Evolutionary conservation across 768 basidiomycete genomes (phyloP), one percentile per base, ranked within the genome.

Genomic region (Pholiota microspora): DNA sequence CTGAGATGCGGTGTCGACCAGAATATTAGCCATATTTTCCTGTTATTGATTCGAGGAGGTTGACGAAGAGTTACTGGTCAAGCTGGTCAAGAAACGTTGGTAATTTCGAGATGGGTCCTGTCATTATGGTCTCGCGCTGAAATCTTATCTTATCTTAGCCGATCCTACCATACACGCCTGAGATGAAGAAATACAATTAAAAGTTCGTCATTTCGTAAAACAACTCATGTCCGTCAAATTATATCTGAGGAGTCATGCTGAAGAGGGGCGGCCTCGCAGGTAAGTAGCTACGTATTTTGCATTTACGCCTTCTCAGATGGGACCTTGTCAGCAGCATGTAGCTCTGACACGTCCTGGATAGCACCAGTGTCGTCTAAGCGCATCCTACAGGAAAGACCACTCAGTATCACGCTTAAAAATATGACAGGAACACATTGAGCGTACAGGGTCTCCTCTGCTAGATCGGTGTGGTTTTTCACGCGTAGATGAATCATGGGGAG

Each of bases 401-500:
- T n/a, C n/a, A n/a, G n/a, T n/a, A n/a, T n/a, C n/a, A n/a, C n/a
- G n/a, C n/a, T n/a, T n/a, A n/a, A n/a, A n/a, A 36, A n/a, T 36
- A 16, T 15, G n/a, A 23, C 12, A 6, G 29, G 16, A 23, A 3
- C 18, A 42, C n/a, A 42, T 18, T 42, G 21, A 23, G 72, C 81
- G 63, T 62, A 87, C 84, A 79, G 62, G 9, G 71, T 67, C 59
- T 81, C 81, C 36, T 86, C 83, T 28, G 74, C 76, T 7, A 74
- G 36, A 10, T 82, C 81, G 0, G 77, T 80, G 46, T 73, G 78
- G 47, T 89, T 77, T 64, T 77, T 84, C 60, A 89, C 84, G 35
- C 88, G 85, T 48, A 81, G 71, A 62, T 87, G 74, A 28, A 90
- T 82, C 88, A 89, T 88, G 8, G 86, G 88, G 27, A 88, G 69